phyloP scores from a whole-genome alignment of 805 yeast genomes.

The Saturnispora besseyi region DNA sequence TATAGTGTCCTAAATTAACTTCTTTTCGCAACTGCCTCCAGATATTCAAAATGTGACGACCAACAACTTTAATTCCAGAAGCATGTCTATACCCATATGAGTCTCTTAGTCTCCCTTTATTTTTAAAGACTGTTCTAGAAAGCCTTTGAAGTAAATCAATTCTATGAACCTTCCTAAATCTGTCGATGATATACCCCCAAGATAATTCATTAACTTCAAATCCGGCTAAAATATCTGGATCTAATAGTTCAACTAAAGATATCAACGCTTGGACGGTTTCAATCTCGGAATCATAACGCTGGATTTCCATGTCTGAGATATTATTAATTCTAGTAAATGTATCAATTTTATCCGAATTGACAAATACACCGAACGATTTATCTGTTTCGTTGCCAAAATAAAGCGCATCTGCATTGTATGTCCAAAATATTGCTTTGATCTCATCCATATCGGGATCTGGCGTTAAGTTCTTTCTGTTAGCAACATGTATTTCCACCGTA shows the following conservation, averaged over 20 bases:
- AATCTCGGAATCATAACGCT: slow-evolving; percentile 43
- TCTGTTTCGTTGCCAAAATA: slow-evolving; percentile 26
- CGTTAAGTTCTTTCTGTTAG: slow-evolving; percentile 35
- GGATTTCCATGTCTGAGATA: slow-evolving; percentile 22
- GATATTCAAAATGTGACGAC: slow-evolving; percentile 75
- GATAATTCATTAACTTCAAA: slow-evolving; percentile 72
- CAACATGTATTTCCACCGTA: slow-evolving; percentile 59
- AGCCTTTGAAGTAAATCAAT: slow-evolving; percentile 49
- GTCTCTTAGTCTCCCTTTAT: slow-evolving; percentile 49
- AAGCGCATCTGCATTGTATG: slow-evolving; percentile 37
- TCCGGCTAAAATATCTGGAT: slow-evolving; percentile 85
- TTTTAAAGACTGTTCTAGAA: slow-evolving; percentile 46
- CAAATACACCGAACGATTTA: slow-evolving; percentile 29
- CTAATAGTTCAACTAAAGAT: slow-evolving; percentile 48
- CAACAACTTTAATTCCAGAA: slow-evolving; percentile 57
- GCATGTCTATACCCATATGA: slow-evolving; percentile 80
- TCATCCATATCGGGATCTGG: slow-evolving; percentile 66
- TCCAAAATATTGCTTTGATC: slow-evolving; percentile 56
- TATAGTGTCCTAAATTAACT: slow-evolving; percentile 53
- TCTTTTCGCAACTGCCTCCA: slow-evolving; percentile 74
- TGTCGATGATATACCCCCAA: slow-evolving; percentile 83
- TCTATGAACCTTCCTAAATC: slow-evolving; percentile 39
- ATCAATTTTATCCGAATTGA: slow-evolving; percentile 8
- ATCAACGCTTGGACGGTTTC: slow-evolving; percentile 50
- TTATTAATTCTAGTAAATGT: neutral